phyloP scores from a whole-genome alignment of 2,329 filamentous ascomycete genomes.

The Fusarium nanum region DNA sequence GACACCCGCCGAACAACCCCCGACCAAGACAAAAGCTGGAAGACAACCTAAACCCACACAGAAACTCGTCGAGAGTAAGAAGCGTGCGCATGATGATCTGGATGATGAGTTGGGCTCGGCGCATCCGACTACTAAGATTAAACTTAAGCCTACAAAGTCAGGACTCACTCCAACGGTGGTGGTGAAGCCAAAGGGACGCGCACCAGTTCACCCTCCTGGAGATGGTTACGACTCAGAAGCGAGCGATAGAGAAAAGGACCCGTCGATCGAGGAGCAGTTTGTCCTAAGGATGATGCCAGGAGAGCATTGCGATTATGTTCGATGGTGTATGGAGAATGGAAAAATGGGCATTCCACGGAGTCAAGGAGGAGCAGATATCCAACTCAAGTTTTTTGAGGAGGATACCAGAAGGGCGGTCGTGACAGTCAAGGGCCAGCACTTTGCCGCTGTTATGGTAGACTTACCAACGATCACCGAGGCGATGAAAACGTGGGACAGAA shows the following conservation, averaged over 20 bases:
- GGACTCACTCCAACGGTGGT: slow-evolving; percentile 54
- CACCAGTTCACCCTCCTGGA: slow-evolving; percentile 76
- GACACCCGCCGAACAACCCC: slow-evolving; percentile 51
- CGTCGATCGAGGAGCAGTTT: slow-evolving; percentile 89
- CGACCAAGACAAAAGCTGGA: slow-evolving; percentile 69
- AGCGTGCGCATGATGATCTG: slow-evolving; percentile 68
- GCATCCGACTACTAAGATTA: slow-evolving; percentile 64
- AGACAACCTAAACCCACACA: slow-evolving; percentile 69
- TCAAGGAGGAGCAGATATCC: slow-evolving; percentile 79
- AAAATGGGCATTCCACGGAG: slow-evolving; percentile 75
- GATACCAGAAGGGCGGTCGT: slow-evolving; percentile 80
- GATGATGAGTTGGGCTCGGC: slow-evolving; percentile 56
- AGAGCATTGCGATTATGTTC: slow-evolving; percentile 85
- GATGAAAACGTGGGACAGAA: slow-evolving; percentile 94
- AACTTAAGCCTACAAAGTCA: slow-evolving; percentile 58
- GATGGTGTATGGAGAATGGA: slow-evolving; percentile 78
- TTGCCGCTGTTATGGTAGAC: slow-evolving; percentile 83
- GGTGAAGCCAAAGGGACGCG: slow-evolving; percentile 74
- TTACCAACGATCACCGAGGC: slow-evolving; percentile 88
- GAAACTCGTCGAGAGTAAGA: slow-evolving; percentile 69
- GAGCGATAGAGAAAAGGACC: slow-evolving; percentile 88
- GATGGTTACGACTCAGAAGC: slow-evolving; percentile 98
- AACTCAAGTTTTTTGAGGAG: slow-evolving; percentile 80
- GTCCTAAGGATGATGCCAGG: slow-evolving; percentile 89
- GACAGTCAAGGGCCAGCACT: slow-evolving; percentile 74